Conservation (phyloP, 2,329 filamentous ascomycete species). For the Aspergillus tubingensis region DNA sequence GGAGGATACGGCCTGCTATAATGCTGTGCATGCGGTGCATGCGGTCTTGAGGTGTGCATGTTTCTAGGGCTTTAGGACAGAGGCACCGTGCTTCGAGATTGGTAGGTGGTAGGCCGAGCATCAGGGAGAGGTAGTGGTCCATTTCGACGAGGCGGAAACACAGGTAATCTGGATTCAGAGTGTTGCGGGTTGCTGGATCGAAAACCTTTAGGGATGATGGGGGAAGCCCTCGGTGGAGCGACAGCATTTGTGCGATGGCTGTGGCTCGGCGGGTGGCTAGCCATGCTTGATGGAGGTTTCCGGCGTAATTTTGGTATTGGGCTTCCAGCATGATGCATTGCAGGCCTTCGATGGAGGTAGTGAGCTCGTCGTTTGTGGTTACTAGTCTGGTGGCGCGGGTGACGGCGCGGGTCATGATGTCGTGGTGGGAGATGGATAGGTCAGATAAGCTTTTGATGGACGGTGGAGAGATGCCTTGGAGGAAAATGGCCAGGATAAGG, state of each 20-base stretch:
- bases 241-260: constrained; percentile 46
- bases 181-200: constrained; percentile 27
- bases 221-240: constrained; percentile 31
- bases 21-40: constrained; percentile 52
- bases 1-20: constrained; percentile 51
- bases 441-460: background rate
- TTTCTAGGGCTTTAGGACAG: background rate
- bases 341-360: constrained; percentile 43
- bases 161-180: constrained; percentile 26
- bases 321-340: constrained; percentile 49
- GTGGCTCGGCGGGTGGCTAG: constrained; percentile 42
- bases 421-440: background rate
- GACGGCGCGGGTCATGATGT: constrained; percentile 14
- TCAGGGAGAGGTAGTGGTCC: constrained; percentile 45
- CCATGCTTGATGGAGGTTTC: constrained; percentile 47
- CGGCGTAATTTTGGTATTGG: constrained; percentile 42
- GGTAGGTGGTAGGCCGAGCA: constrained; percentile 45
- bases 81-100: constrained; percentile 18
- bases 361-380: constrained; percentile 44
- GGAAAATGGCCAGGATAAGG: constrained; percentile 49
- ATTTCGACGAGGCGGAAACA: constrained; percentile 44
- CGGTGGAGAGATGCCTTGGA: constrained; percentile 47
- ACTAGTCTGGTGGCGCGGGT: constrained; percentile 35
- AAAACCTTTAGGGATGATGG: constrained; percentile 22
- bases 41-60: constrained; percentile 37